Percentiles rank a stretch among this genome's conserved stretches.
Conservation (phyloP, 306 rosid genomes). For the Crotalaria pallida region DNA sequence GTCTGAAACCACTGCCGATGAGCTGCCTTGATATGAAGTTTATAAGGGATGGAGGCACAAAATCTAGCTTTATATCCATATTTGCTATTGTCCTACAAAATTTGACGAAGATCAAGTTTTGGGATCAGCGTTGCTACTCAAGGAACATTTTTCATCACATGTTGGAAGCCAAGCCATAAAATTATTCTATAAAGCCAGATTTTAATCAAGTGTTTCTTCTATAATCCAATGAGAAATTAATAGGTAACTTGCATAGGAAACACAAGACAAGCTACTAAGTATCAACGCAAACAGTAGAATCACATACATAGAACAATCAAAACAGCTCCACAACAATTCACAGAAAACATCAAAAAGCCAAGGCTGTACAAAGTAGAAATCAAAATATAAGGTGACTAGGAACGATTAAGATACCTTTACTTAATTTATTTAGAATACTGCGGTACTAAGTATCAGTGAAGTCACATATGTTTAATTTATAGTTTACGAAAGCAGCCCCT, state of each 20-base stretch:
- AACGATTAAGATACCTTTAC: neutral
- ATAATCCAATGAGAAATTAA: neutral
- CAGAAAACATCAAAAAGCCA: neutral
- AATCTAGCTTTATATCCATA: conserved; percentile 90
- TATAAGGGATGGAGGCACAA: conserved; percentile 76
- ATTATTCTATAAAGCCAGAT: neutral
- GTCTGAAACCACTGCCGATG: conserved; percentile 81
- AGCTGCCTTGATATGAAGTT: conserved; percentile 94
- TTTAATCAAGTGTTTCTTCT: neutral
- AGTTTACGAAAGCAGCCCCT: neutral
- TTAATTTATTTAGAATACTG: neutral
- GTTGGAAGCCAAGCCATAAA: neutral
- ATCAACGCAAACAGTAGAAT: neutral
- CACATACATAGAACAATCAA: neutral
- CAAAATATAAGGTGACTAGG: neutral
- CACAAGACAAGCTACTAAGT: neutral
- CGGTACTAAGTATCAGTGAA: neutral
- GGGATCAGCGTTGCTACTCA: neutral
- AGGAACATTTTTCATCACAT: neutral
- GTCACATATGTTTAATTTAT: neutral
- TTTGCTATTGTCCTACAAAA: conserved; percentile 74
- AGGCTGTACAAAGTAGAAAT: neutral
- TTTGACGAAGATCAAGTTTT: conserved; percentile 1
- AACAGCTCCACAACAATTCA: neutral
- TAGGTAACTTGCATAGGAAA: neutral